Evolutionary conservation across 768 basidiomycete genomes (phyloP).

Genomic region (Amanita rimosa): DNA sequence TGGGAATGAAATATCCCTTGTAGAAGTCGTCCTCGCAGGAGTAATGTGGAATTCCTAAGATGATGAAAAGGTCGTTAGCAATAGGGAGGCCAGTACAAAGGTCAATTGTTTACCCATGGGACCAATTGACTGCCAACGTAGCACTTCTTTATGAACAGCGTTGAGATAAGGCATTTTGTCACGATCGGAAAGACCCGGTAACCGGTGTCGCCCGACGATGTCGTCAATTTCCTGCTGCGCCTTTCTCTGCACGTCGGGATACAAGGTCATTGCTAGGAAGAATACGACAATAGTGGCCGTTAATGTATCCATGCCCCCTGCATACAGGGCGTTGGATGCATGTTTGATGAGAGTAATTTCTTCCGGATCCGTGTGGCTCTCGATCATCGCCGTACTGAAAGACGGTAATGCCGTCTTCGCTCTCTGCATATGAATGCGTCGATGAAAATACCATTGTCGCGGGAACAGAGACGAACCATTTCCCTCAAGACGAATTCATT

Average conservation of each 20-base stretch:
- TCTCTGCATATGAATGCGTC: not conserved
- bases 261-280: constrained; percentile 23
- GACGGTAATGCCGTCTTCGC: constrained; percentile 13
- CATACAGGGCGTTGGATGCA: constrained; percentile 17
- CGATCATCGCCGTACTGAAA: constrained; percentile 12
- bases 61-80: not conserved
- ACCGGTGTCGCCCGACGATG: constrained; percentile 18
- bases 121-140: constrained; percentile 23
- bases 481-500: not conserved
- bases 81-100: not conserved
- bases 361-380: constrained; percentile 10
- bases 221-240: constrained; percentile 29
- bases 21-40: constrained; percentile 20
- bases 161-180: constrained; percentile 21
- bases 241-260: constrained; percentile 24
- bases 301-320: constrained; percentile 29
- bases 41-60: constrained; percentile 17
- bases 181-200: constrained; percentile 24
- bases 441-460: constrained; percentile 11
- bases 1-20: constrained; percentile 22
- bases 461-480: constrained; percentile 12
- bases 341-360: constrained; percentile 18
- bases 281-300: constrained; percentile 22
- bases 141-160: constrained; percentile 27
- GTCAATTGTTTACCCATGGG: constrained; percentile 14